Evolutionary conservation across 768 basidiomycete species (phyloP).

Genomic region (Mycena galericulata): DNA sequence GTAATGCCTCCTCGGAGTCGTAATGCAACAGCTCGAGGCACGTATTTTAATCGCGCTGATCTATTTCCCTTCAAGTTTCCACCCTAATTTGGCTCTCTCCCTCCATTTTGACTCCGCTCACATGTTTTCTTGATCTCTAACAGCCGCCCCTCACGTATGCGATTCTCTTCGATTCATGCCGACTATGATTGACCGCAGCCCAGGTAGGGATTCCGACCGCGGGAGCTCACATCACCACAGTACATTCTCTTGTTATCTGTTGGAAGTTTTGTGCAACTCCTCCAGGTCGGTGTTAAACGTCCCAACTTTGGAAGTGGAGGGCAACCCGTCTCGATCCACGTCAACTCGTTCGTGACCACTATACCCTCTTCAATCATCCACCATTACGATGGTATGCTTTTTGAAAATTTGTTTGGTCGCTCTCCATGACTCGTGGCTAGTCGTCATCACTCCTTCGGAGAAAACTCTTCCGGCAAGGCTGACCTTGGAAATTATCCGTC

Average conservation of each 20-base stretch:
- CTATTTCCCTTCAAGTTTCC: too few species aligned
- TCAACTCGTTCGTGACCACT: constrained; percentile 74
- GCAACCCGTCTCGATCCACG: constrained; percentile 49
- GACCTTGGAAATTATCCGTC: constrained; percentile 77
- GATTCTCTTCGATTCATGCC: too few species aligned
- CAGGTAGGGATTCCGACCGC: constrained; percentile 25
- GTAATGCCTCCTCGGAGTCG: too few species aligned
- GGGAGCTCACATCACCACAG: constrained; percentile 31
- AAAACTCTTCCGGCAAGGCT: constrained; percentile 74
- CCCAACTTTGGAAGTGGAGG: constrained; percentile 74
- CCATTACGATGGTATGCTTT: constrained; percentile 80
- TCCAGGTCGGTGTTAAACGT: constrained; percentile 72
- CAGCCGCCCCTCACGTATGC: constrained; percentile 16
- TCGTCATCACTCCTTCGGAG: constrained; percentile 77
- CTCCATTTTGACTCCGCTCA: constrained; percentile 1
- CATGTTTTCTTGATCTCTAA: neutral
- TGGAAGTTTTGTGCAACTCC: neutral
- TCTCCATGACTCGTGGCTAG: constrained; percentile 16
- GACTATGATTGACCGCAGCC: neutral
- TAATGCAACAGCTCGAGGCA: too few species aligned
- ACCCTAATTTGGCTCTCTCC: too few species aligned
- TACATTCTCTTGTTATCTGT: neutral
- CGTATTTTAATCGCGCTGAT: too few species aligned
- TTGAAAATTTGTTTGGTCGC: constrained; percentile 3
- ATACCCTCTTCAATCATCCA: constrained; percentile 57